Base-by-base conservation (phyloP, 306 rosid species). In the Spatholobus suberectus region DNA sequence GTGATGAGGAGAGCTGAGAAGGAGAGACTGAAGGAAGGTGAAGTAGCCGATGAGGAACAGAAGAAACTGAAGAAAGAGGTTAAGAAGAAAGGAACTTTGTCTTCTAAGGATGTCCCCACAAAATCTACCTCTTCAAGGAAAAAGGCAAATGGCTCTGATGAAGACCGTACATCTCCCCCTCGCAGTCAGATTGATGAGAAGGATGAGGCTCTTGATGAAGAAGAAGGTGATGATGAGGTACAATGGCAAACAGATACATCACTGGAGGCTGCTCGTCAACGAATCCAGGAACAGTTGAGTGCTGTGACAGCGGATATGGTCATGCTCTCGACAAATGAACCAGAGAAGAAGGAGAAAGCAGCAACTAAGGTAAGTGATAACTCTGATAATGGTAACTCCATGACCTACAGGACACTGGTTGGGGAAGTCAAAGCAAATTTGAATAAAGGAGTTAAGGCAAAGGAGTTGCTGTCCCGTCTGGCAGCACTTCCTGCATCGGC, bases 1-100 rank as follows among this genome's bases (percentile, higher is more conserved):
- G 92, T 89, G 29, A 79, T 91, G 94, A 81, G 94, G 80, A 91
- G 90, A 67, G 94, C 94, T 81, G 94, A 91, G 85, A 91, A 89
- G 71, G 94, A 91, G 78, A 84, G 94, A 18, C 81, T 89, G 61
- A 91, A 89, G 70, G 94, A 84, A 80, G 94, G 94, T 15, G 94
- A 91, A 82, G 85, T 66, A 65, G 94, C 91, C 49, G 94, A 91
- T 32, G 94, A 89, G 82, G 94, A 91, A 52, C 75, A 3, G 66
- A 91, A 87, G 61, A 91, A 91, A 27, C 11, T 85, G 65, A 91
- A 89, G 87, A 91, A 91, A 70, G 94, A 91, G 55, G 73, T 65
- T 18, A 87, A 87, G 89, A 91, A 91, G 85, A 89, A 87, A 82
- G 87, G 75, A 29, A 11, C 86, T 43, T 23, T 87, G 13, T 62